Percentiles rank a stretch among this genome's conserved stretches.
Evolutionary conservation across 2,329 filamentous ascomycete genomes (phyloP).

Genomic region (Neonectria ditissima): DNA sequence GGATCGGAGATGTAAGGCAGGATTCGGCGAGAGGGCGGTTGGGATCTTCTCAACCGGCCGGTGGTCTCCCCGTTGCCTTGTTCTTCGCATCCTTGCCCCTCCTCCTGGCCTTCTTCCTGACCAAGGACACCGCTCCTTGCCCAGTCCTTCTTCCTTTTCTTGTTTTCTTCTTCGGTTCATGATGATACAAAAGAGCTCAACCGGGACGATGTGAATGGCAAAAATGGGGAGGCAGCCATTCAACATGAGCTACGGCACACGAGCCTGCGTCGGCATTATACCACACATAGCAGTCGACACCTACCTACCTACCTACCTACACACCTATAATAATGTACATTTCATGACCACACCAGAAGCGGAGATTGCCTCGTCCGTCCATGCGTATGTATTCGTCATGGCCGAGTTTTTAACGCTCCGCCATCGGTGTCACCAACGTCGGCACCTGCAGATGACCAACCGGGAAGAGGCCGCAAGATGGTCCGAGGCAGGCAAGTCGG

Average conservation of each 20-base stretch:
- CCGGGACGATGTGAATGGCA: constrained; percentile 40
- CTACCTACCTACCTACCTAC: constrained; percentile 23
- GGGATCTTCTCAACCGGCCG: constrained; percentile 18
- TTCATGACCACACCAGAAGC: neutral
- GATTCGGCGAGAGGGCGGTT: constrained; percentile 24
- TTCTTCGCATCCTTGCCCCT: neutral
- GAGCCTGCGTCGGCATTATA: constrained; percentile 28
- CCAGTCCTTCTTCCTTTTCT: constrained; percentile 12
- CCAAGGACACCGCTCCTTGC: constrained; percentile 6
- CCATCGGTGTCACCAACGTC: constrained; percentile 16
- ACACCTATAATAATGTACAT: constrained; percentile 27
- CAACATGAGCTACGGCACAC: constrained; percentile 51
- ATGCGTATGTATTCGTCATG: neutral
- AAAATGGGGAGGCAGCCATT: constrained; percentile 44
- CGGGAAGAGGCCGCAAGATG: constrained; percentile 13
- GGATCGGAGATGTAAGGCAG: constrained; percentile 7
- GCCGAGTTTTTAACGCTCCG: neutral
- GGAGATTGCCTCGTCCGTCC: neutral
- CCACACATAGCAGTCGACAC: constrained; percentile 24
- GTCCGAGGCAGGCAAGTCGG: constrained; percentile 3
- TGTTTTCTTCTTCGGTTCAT: constrained; percentile 30
- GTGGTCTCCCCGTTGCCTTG: neutral
- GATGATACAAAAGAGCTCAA: constrained; percentile 43
- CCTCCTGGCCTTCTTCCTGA: constrained; percentile 3
- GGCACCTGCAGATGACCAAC: constrained; percentile 17